A percentile compares a stretch with the other conserved stretches of the same genome.
Conservation (phyloP, 768 basidiomycete genomes). For the Russula dissimulans region DNA sequence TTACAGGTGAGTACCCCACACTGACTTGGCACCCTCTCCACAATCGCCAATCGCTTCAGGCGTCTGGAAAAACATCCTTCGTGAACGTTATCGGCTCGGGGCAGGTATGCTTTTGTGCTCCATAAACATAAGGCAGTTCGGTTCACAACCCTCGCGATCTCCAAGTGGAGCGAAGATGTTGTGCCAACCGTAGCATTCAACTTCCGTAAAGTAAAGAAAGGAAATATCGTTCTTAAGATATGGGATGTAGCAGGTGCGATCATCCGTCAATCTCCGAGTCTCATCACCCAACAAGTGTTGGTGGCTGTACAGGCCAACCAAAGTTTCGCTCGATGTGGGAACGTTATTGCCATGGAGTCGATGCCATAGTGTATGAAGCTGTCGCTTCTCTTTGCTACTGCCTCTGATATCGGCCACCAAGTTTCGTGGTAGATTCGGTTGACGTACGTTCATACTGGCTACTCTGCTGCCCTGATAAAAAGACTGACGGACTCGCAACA, state of each 20-base stretch:
- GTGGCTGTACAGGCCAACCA: constrained; percentile 55
- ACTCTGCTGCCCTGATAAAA: neutral
- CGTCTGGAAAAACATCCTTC: constrained; percentile 91
- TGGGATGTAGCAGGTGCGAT: constrained; percentile 88
- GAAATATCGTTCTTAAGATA: constrained; percentile 84
- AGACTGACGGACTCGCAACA: neutral
- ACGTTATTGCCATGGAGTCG: constrained; percentile 85
- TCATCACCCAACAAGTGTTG: neutral
- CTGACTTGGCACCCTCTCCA: neutral
- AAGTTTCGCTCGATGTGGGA: constrained; percentile 96
- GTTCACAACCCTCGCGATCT: neutral
- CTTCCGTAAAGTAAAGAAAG: constrained; percentile 78
- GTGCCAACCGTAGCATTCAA: constrained; percentile 94
- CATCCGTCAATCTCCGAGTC: neutral
- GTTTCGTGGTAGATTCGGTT: constrained; percentile 87
- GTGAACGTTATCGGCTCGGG: constrained; percentile 88
- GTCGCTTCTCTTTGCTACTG: neutral
- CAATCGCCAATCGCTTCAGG: constrained; percentile 35
- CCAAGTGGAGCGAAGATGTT: constrained; percentile 90
- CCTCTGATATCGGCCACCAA: constrained; percentile 25
- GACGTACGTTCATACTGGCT: constrained; percentile 47
- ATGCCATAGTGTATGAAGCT: constrained; percentile 73
- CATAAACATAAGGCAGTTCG: neutral
- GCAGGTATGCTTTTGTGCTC: constrained; percentile 37
- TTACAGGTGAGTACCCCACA: constrained; percentile 47